phyloP scores from a whole-genome alignment of 345 rosid species.

The Brassica rapa region DNA sequence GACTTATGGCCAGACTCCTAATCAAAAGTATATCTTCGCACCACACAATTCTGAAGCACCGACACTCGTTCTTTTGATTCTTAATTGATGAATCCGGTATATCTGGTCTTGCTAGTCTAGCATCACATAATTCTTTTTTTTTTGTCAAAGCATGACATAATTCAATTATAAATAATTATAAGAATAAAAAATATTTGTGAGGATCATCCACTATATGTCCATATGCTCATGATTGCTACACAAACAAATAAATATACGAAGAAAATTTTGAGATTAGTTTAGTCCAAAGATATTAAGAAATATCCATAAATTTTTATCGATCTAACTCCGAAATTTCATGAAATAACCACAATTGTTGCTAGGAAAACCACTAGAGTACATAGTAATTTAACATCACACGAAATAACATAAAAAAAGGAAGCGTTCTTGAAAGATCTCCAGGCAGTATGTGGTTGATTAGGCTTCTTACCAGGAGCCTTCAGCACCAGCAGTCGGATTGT shows the following conservation, averaged over 20 bases:
- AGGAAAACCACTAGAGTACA: conserved; percentile 10
- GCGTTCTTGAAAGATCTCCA: neutral
- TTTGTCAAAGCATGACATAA: no score
- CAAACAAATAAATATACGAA: neutral
- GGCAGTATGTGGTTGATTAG: neutral
- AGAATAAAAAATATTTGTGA: no score
- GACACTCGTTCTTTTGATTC: no score
- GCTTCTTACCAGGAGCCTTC: conserved; percentile 85
- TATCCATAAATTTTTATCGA: neutral
- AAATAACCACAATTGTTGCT: neutral
- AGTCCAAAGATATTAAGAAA: neutral
- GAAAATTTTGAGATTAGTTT: neutral
- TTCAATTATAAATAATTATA: no score
- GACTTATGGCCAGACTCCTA: no score
- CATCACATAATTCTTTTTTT: no score
- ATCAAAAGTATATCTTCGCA: no score
- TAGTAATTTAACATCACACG: conserved; percentile 14
- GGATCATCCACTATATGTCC: no score
- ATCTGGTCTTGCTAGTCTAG: no score
- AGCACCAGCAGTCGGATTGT: conserved; percentile 83
- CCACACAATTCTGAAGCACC: no score
- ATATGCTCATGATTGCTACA: neutral
- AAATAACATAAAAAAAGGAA: neutral
- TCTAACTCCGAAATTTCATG: neutral
- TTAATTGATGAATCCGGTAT: no score